phyloP scores from a whole-genome alignment of 1,284 basidiomycete species.

The Takashimella tepidaria region DNA sequence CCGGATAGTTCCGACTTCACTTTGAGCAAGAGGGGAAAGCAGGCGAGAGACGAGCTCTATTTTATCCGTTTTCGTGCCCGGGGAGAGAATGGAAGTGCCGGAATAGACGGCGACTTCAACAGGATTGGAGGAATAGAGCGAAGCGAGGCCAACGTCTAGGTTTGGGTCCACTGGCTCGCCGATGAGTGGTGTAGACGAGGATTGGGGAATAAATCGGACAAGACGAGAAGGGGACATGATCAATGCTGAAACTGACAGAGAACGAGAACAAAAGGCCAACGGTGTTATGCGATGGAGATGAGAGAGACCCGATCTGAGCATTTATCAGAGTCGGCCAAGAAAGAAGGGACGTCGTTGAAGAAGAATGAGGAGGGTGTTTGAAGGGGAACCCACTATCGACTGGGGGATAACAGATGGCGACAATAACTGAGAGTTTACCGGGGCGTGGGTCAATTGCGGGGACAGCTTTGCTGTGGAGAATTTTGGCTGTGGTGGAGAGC shows the following conservation, averaged over 20 bases:
- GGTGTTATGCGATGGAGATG: neutral
- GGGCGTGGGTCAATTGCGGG: too few relatives aligned
- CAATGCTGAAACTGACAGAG: neutral
- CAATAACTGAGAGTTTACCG: too few relatives aligned
- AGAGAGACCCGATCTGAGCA: neutral
- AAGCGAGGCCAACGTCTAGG: conserved; percentile 47
- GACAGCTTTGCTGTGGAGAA: neutral
- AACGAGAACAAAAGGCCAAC: too few relatives aligned
- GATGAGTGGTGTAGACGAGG: conserved; percentile 18
- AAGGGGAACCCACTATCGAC: too few relatives aligned
- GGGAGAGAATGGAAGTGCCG: conserved; percentile 31
- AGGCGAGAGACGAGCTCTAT: conserved; percentile 30
- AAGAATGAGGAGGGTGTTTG: too few relatives aligned
- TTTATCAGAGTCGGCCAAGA: neutral
- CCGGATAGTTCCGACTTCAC: conserved; percentile 42
- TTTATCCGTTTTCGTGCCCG: conserved; percentile 40
- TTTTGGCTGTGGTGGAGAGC: neutral
- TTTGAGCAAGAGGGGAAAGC: conserved; percentile 37
- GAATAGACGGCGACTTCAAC: conserved; percentile 40
- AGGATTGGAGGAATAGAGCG: conserved; percentile 17
- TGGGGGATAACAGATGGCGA: neutral
- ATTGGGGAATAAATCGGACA: conserved; percentile 34
- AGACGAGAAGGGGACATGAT: conserved; percentile 32
- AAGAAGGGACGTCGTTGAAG: too few relatives aligned
- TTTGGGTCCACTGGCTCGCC: conserved; percentile 41